Base-by-base conservation (phyloP, 495 filamentous ascomycete genomes). In the Hyaloscypha hepaticicola region DNA sequence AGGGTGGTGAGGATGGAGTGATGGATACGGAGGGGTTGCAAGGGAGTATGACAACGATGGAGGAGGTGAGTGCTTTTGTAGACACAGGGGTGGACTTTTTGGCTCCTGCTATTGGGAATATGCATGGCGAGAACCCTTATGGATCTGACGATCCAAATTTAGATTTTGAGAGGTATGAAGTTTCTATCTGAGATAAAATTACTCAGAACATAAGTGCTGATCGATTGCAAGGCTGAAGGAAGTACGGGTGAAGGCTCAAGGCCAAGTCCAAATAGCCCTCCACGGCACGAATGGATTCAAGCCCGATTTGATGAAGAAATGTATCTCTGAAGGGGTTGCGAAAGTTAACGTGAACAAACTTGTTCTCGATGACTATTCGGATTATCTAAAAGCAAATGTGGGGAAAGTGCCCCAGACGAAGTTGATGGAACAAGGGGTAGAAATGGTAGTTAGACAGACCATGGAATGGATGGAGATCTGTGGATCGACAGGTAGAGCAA, bases 31-130 rank as follows among this genome's bases (percentile, higher is more conserved):
- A 76, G 1, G 90, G 90, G 66, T 73, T 93, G 26, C 88, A 90
- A 73, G 90, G 84, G 0, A 61, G 92, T 61, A 70, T 93, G 70
- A 96, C 91, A 14, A 92, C 87, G 0, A 84, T 88, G 0, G 89
- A 90, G 73, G 84, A 93, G 75, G 90, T 88, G 55, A 77, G 83
- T 71, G 85, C 89, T 73, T 94, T 94, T 75, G 88, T 91, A 0
- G 82, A 78, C 6, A 91, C 88, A 24, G 91, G 91, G 0, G 91
- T 93, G 65, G 88, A 93, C 74, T 90, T 88, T 85, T 73, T 94
- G n/a, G 91, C 90, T 11, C 91, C 91, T 0, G 89, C 90, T 12
- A 93, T 96, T 74, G 91, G 90, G 5, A 94, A 94, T 73, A 88
- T 96, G 45, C 90, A 94, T 78, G 91, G 91, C 8, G 86, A 88